These are phyloP conservation scores for Diutina catenulata DNA, from an alignment of 1,139 yeast species.

Conservation along the genomic window DNA sequence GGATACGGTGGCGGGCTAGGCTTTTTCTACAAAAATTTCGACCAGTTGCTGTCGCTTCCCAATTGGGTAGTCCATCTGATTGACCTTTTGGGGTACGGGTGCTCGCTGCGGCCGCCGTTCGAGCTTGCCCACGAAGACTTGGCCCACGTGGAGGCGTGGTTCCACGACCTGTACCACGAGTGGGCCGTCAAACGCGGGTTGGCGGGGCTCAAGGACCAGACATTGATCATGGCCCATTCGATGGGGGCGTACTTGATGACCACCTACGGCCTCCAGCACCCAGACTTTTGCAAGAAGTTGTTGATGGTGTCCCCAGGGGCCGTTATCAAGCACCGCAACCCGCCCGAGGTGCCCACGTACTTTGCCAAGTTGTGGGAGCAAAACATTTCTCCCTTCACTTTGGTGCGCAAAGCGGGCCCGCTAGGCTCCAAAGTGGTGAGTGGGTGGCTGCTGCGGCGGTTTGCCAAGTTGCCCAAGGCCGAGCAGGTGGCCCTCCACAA, in stretches of 20 bases:
- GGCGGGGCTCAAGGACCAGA: slow-evolving; percentile 16
- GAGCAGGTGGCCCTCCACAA: slow-evolving; percentile 40
- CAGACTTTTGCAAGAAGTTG: slow-evolving; percentile 33
- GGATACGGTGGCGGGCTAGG: slow-evolving; percentile 79
- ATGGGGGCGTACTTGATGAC: slow-evolving; percentile 52
- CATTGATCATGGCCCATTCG: slow-evolving; percentile 45
- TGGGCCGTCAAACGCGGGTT: slow-evolving; percentile 31
- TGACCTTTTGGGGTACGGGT: slow-evolving; percentile 69
- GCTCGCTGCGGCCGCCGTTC: slow-evolving; percentile 46
- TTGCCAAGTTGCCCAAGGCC: slow-evolving; percentile 32
- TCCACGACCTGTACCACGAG: slow-evolving; percentile 34
- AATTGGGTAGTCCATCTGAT: slow-evolving; percentile 62
- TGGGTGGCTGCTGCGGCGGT: slow-evolving; percentile 67
- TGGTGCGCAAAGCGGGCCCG: slow-evolving; percentile 53
- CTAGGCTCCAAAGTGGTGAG: slow-evolving; percentile 62
- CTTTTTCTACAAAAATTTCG: slow-evolving; percentile 52
- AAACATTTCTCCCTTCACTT: slow-evolving; percentile 57
- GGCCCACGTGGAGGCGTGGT: slow-evolving; percentile 37
- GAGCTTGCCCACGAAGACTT: slow-evolving; percentile 17
- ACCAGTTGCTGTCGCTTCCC: slow-evolving; percentile 17
- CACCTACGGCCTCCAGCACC: slow-evolving; percentile 33
- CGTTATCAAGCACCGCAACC: slow-evolving; percentile 32
- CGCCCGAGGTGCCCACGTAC: slow-evolving; percentile 45
- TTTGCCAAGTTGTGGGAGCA: slow-evolving; percentile 57
- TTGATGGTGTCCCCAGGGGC: slow-evolving; percentile 59